These are phyloP conservation scores for Mercurialis annua DNA, from an alignment of 345 rosid genomes.

Conservation along the genomic window DNA sequence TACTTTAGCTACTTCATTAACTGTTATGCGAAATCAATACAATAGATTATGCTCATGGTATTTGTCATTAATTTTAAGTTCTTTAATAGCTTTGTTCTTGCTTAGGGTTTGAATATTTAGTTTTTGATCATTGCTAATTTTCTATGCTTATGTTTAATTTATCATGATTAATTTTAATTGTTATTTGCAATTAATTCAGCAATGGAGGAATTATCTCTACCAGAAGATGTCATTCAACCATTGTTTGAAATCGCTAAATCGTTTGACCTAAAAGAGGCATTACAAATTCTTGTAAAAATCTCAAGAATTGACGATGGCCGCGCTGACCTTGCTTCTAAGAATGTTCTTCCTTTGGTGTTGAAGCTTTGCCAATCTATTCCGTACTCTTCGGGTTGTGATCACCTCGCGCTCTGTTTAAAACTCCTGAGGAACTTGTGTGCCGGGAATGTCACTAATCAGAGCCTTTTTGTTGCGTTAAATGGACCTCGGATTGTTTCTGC, in stretches of 20 bases:
- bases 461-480: conserved; percentile 39
- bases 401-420: conserved; percentile 42
- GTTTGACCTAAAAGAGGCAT: conserved; percentile 36
- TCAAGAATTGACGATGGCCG: conserved; percentile 52
- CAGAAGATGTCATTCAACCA: conserved; percentile 29
- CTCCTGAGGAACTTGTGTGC: conserved; percentile 78
- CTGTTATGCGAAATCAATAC: too few species aligned
- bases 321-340: conserved; percentile 52
- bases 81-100: too few species aligned
- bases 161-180: too few species aligned
- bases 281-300: conserved; percentile 46
- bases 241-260: conserved; percentile 39
- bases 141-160: too few species aligned
- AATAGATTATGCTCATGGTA: too few species aligned
- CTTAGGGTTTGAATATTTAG: too few species aligned
- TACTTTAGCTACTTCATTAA: too few species aligned
- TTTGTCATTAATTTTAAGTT: too few species aligned
- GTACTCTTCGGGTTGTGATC: conserved; percentile 25
- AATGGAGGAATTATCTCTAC: neutral
- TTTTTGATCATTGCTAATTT: too few species aligned
- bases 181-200: conserved; percentile 1
- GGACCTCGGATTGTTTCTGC: conserved; percentile 42
- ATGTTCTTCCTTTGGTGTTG: conserved; percentile 42
- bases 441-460: conserved; percentile 56
- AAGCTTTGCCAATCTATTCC: conserved; percentile 37